Base-by-base conservation (phyloP, 1,284 basidiomycete species). In the Microbotryum scabiosae region DNA sequence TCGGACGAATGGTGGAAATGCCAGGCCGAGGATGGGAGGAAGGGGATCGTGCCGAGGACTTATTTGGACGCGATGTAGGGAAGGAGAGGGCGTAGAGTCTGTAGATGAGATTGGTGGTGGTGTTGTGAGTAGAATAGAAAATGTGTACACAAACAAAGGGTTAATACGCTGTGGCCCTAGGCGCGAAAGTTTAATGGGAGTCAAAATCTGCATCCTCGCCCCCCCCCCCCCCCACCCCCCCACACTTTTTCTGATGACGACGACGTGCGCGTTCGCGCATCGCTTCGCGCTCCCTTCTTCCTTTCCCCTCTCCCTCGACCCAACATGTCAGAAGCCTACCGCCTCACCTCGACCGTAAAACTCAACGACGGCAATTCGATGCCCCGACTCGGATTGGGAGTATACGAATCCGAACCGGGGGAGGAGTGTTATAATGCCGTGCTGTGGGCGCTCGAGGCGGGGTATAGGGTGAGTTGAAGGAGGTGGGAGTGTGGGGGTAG, bases 261-360 rank as follows among this genome's bases (percentile, higher is more conserved):
- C 16, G 36, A 41, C 36, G 16, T 41, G 36, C 16, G 36, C 36
- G n/a, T 12, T 1, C 36, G 14, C 36, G 36, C 36, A 30, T 41
- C 36, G 36, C 36, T 18, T 18, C 36, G 36, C 36, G 1, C 5
- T 41, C 36, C 12, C 16, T 41, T 41, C 36, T 18, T 41, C 14
- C 14, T 1, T 41, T 18, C 16, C 36, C 36, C 36, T 30, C 30
- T 30, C 28, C 28, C 28, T 30, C 30, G 16, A 41, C 36, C 14
- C 36, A 5, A 41, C 52, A 41, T 54, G 23, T 30, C 52, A 2
- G 30, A 30, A 25, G 3, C 26, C 21, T 65, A 60, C 59, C 84
- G 90, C 68, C 79, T 97, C 16, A 77, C 80, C 41, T 79, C 85
- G 28, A 92, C 91, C 36, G 88, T 90, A 79, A 87, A 85, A 72